Conservation (phyloP, 2,329 filamentous ascomycete species). For the Immersiporthe knoxdaviesiana region DNA sequence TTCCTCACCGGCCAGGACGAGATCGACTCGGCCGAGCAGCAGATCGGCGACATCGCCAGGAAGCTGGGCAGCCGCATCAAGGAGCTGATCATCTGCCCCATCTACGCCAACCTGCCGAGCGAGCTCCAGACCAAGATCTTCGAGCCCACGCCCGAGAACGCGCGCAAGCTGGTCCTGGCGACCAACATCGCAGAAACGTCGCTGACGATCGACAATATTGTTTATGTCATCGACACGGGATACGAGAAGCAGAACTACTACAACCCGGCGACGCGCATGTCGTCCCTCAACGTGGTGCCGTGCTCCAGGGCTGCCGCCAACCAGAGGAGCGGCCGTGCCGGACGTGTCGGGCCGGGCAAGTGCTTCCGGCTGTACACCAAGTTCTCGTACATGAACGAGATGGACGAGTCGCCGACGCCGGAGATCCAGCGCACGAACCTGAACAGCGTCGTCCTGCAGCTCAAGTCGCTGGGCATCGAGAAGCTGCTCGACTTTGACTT, state of each 20-base stretch:
- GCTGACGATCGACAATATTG: slow-evolving; percentile 93
- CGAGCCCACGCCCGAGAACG: slow-evolving; percentile 82
- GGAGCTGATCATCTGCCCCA: slow-evolving; percentile 87
- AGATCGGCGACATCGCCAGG: slow-evolving; percentile 80
- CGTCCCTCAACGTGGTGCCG: slow-evolving; percentile 85
- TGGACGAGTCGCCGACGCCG: slow-evolving; percentile 88
- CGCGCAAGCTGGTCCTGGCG: slow-evolving; percentile 88
- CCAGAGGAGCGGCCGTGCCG: slow-evolving; percentile 89
- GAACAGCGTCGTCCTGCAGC: slow-evolving; percentile 77
- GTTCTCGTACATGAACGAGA: slow-evolving; percentile 91
- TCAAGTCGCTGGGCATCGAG: slow-evolving; percentile 91
- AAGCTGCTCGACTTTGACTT: slow-evolving; percentile 94
- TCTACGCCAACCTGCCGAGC: slow-evolving; percentile 91
- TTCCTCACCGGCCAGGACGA: slow-evolving; percentile 97
- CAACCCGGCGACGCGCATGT: slow-evolving; percentile 90
- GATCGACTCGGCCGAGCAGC: slow-evolving; percentile 84
- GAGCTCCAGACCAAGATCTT: slow-evolving; percentile 94
- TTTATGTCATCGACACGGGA: slow-evolving; percentile 93
- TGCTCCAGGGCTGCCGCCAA: slow-evolving; percentile 92
- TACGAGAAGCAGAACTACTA: slow-evolving; percentile 96
- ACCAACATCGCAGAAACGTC: slow-evolving; percentile 98
- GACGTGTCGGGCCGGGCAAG: slow-evolving; percentile 88
- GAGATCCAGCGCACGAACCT: slow-evolving; percentile 93
- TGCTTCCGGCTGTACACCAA: slow-evolving; percentile 94
- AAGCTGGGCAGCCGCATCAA: slow-evolving; percentile 85